Evolutionary conservation across 257 asterid genomes (phyloP), one percentile per base, ranked within the genome.

Genomic region (Coffea canephora): DNA sequence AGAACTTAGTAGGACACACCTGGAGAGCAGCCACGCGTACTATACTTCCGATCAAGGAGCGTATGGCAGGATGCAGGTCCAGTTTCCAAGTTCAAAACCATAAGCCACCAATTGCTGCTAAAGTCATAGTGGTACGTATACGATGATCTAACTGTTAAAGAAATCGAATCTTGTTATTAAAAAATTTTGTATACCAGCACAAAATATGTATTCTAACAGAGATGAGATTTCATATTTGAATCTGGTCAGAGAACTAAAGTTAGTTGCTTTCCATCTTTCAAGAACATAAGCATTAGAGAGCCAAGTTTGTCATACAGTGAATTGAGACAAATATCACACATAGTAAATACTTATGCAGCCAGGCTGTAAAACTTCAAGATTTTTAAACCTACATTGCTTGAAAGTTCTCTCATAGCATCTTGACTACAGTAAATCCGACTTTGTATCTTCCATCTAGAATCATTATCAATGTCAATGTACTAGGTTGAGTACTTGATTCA

Each of bases 21-120:
- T 95, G 99, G 78, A 95, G 86, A 79, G 89, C 94, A 80, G 96
- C 91, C 97, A 92, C 92, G 79, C 98, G 97, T 84, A 91, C 27
- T n/a, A 90, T 87, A 90, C 90, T 91, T 73, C 95, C 95, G 25
- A 93, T 85, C 76, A 92, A 62, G 69, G 90, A 85, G 52, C 87
- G 89, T 73, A 93, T 74, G 54, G 94, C 96, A 84, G 99, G 98
- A 82, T 95, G 98, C 84, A 93, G 55, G 75, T 93, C 96, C 46
- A 93, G 84, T 84, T 90, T 95, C 75, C 91, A 84, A 27, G 97
- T 82, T 23, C 84, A 85, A 93, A 88, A 87, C 97, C 98, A 93
- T 84, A 95, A 78, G 68, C 93, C 95, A 75, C 90, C 87, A 41
- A 95, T 85, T 54, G 97, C 89, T 78, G 81, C 84, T 82, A 95